These are phyloP conservation scores for Sporobolomyces phaffii DNA, from an alignment of 768 basidiomycete species.

Conservation along the genomic window DNA sequence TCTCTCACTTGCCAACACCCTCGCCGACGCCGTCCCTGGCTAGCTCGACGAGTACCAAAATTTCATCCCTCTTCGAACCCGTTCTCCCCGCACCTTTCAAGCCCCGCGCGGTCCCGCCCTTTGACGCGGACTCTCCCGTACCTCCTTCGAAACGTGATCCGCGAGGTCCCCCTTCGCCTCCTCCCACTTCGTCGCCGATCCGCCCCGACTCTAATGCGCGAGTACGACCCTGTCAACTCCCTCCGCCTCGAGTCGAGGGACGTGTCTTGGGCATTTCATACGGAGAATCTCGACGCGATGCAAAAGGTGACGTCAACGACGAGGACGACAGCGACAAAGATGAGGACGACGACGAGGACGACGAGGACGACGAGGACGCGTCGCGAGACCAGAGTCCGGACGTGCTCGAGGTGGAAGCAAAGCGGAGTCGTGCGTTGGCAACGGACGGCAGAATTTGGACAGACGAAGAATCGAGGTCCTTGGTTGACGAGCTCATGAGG, in stretches of 20 bases:
- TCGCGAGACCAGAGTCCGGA: too few species aligned
- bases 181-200: neutral
- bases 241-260: neutral
- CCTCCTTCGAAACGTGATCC: neutral
- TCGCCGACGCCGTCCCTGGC: neutral
- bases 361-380: neutral
- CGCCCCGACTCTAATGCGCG: neutral
- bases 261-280: too few species aligned
- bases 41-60: neutral
- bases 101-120: too few species aligned
- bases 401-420: too few species aligned
- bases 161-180: neutral
- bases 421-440: too few species aligned
- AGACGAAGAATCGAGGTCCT: neutral
- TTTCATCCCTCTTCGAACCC: neutral
- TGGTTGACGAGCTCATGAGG: neutral
- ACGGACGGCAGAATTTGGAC: neutral
- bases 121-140: neutral
- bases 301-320: too few species aligned
- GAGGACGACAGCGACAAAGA: too few species aligned
- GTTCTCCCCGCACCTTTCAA: neutral
- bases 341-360: neutral
- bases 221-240: neutral
- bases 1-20: neutral
- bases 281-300: too few species aligned